These are phyloP conservation scores for Rhodotorula sp. DNA, from an alignment of 1,284 basidiomycete species.

Conservation along the genomic window DNA sequence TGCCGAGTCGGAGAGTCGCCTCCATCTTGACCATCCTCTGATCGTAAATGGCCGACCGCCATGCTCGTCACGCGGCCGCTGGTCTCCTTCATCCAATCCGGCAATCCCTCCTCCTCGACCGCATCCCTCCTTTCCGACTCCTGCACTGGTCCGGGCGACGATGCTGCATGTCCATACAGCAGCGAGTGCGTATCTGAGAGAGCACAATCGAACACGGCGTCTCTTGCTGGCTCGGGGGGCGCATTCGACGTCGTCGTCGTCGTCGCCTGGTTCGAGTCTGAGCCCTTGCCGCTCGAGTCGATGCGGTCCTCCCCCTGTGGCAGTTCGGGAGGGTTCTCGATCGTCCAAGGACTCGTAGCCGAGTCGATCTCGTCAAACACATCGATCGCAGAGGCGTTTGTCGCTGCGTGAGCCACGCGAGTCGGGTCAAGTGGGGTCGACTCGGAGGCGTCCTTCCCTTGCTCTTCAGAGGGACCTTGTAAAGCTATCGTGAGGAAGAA, in stretches of 20 bases:
- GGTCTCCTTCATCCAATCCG: slow-evolving; percentile 31
- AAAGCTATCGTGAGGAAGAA: slow-evolving; percentile 22
- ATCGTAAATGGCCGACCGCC: background rate
- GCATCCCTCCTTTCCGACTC: background rate
- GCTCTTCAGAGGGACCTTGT: background rate
- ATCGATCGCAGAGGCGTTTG: background rate
- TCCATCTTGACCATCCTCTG: background rate
- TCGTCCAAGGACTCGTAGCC: background rate
- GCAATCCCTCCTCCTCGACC: background rate
- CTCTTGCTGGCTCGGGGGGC: background rate
- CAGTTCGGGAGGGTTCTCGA: background rate
- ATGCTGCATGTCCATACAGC: slow-evolving; percentile 1
- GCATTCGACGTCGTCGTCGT: background rate
- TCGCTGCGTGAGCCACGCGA: background rate
- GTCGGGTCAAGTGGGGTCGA: slow-evolving; percentile 10
- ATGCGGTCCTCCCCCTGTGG: background rate
- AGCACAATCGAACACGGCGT: background rate
- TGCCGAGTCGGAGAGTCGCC: background rate
- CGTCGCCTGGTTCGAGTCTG: background rate
- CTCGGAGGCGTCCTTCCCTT: background rate
- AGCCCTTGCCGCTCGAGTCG: background rate
- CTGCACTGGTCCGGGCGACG: background rate
- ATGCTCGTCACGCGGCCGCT: slow-evolving; percentile 26
- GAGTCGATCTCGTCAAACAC: slow-evolving; percentile 9
- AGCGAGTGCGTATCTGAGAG: slow-evolving; percentile 10